These are phyloP conservation scores for Boletellus deceptivus DNA, from an alignment of 1,284 basidiomycete genomes.

Conservation along the genomic window DNA sequence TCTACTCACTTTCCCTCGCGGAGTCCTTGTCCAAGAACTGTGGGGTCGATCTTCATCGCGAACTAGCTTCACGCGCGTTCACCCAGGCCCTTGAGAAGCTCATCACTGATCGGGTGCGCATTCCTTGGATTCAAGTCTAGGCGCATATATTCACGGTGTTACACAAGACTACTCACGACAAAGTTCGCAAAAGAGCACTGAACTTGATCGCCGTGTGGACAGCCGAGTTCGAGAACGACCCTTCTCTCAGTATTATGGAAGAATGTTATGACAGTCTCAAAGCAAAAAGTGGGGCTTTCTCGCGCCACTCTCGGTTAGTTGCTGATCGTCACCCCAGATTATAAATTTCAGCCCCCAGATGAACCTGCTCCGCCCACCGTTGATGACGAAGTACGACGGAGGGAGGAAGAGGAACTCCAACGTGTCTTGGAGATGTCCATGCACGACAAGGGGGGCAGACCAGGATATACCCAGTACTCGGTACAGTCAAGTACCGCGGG, in stretches of 20 bases:
- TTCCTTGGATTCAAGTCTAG: background rate
- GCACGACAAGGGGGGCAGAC: slow-evolving; percentile 80
- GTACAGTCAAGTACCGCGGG: slow-evolving; percentile 42
- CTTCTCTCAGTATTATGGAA: slow-evolving; percentile 86
- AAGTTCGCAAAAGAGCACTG: slow-evolving; percentile 79
- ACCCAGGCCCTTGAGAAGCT: slow-evolving; percentile 86
- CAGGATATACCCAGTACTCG: slow-evolving; percentile 47
- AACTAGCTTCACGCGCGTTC: slow-evolving; percentile 89
- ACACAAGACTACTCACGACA: slow-evolving; percentile 80
- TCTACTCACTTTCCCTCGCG: slow-evolving; percentile 86
- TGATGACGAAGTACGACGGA: slow-evolving; percentile 76
- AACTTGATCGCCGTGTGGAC: slow-evolving; percentile 83
- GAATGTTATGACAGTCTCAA: slow-evolving; percentile 85
- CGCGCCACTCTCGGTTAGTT: background rate
- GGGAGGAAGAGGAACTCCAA: slow-evolving; percentile 91
- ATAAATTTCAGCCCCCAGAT: slow-evolving; percentile 63
- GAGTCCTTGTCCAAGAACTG: slow-evolving; percentile 94
- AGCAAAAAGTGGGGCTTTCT: slow-evolving; percentile 62
- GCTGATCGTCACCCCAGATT: slow-evolving; percentile 45
- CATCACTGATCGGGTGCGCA: slow-evolving; percentile 77
- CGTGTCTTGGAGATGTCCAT: slow-evolving; percentile 87
- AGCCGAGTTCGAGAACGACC: slow-evolving; percentile 78
- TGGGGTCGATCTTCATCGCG: slow-evolving; percentile 76
- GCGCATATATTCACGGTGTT: slow-evolving; percentile 5
- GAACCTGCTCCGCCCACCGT: slow-evolving; percentile 69